Percentiles rank a stretch among this genome's conserved stretches.
Conservation (phyloP, 108 stramenopile species). For the Parmales sp. region DNA sequence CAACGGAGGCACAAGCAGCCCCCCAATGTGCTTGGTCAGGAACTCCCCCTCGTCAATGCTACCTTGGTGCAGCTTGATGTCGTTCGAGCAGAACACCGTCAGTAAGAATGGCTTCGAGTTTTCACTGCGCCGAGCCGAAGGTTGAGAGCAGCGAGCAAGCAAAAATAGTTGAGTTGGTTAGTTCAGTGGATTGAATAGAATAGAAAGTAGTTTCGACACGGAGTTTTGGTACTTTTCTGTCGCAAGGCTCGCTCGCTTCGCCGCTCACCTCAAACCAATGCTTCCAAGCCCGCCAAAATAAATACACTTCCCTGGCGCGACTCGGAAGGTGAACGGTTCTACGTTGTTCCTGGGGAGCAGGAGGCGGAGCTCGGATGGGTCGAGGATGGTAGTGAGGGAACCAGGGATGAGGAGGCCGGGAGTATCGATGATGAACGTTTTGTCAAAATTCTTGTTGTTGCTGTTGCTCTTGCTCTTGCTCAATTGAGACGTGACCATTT, state of each 20-base stretch:
- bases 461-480: too few relatives aligned
- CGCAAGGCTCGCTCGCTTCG: too few relatives aligned
- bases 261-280: constrained; percentile 68
- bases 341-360: constrained; percentile 77
- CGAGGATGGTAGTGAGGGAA: constrained; percentile 67
- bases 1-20: constrained; percentile 76
- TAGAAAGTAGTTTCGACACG: too few relatives aligned
- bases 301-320: constrained; percentile 70
- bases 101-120: constrained; percentile 78
- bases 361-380: constrained; percentile 70
- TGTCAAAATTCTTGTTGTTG: constrained; percentile 53
- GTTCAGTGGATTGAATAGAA: too few relatives aligned
- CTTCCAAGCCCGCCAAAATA: constrained; percentile 72
- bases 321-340: constrained; percentile 72
- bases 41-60: too few relatives aligned
- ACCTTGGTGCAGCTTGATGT: constrained; percentile 91
- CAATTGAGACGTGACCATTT: too few relatives aligned
- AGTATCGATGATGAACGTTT: constrained; percentile 65
- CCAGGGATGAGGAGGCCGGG: constrained; percentile 74
- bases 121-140: too few relatives aligned
- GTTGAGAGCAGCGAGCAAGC: too few relatives aligned
- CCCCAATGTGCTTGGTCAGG: constrained; percentile 73
- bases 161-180: too few relatives aligned
- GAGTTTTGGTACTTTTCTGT: too few relatives aligned
- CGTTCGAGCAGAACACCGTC: constrained; percentile 90